Evolutionary conservation across 345 rosid genomes (phyloP), one percentile per base, ranked within the genome.

Genomic region (Theobroma cacao): DNA sequence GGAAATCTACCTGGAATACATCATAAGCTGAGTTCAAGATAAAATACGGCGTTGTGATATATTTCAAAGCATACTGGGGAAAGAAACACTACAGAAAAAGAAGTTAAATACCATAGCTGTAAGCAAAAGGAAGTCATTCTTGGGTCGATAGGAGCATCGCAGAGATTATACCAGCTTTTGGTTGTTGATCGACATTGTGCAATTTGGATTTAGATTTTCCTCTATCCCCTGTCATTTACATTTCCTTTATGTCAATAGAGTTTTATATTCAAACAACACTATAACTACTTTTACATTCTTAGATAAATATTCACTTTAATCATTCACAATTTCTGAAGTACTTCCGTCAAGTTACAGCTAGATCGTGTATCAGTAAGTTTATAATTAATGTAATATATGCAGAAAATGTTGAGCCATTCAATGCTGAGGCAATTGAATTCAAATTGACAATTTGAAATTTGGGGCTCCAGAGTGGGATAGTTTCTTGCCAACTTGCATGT

Each of bases 1-100:
- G 36, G 60, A 31, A 62, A 69, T 69, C 72, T 85, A 92, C 99
- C 87, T 96, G 99, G 84, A 62, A 96, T 64, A 90, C 95, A 81
- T 96, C 98, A 70, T 96, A 96, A 52, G 97, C 99, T 59, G 99
- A 80, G 82, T 96, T 96, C 84, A 96, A 77, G 84, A 96, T 86
- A 82, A 96, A 96, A 81, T 86, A 80, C 14, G 98, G 97, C 30
- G 93, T 89, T 47, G 72, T 80, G 56, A 96, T 94, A 82, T 87
- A 89, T n/a, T 83, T 82, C 78, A 94, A 77, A 40, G 82, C 82
- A 62, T 92, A 87, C 76, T 96, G 99, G 15, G 99, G 98, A 82
- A 94, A 96, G 62, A 96, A 83, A 77, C 99, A 96, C 99, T 96
- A 87, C 89, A 86, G 56, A 74, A 79, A 47, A 6, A 41, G 71